Percentiles rank a stretch among this genome's conserved stretches.
Evolutionary conservation across 768 basidiomycete genomes (phyloP).

Genomic region (Butyriboletus loyo): DNA sequence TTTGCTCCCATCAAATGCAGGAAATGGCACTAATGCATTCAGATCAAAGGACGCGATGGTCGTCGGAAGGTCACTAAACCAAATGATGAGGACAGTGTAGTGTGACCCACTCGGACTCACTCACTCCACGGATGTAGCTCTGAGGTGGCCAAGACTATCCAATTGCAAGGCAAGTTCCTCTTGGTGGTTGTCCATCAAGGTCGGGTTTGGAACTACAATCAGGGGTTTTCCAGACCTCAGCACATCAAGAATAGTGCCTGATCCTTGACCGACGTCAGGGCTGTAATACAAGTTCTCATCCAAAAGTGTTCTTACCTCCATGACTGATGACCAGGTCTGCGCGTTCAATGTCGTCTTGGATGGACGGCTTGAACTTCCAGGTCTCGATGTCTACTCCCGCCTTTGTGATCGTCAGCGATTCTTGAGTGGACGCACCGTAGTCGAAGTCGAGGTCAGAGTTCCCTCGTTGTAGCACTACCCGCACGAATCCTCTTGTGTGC

Average conservation of each 20-base stretch:
- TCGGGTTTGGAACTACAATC: conserved; percentile 86
- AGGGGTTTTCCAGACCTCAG: conserved; percentile 71
- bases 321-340: conserved; percentile 89
- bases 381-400: conserved; percentile 55
- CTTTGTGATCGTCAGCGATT: conserved; percentile 18
- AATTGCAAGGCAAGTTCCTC: conserved; percentile 78
- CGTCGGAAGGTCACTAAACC: conserved; percentile 49
- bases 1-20: conserved; percentile 61
- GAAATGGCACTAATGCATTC: conserved; percentile 53
- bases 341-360: conserved; percentile 58
- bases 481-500: conserved; percentile 50
- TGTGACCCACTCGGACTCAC: conserved; percentile 21
- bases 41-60: conserved; percentile 51
- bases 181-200: conserved; percentile 92
- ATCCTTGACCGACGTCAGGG: conserved; percentile 49
- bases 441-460: conserved; percentile 48
- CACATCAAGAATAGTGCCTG: conserved; percentile 91
- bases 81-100: conserved; percentile 6
- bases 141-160: conserved; percentile 53
- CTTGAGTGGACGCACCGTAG: conserved; percentile 12
- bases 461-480: conserved; percentile 76
- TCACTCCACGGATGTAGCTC: conserved; percentile 56
- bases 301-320: conserved; percentile 60
- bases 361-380: conserved; percentile 72
- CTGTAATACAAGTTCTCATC: background rate